Evolutionary conservation across 2,329 filamentous ascomycete species (phyloP), one percentile per base, ranked within the genome.

Genomic region (Colletotrichum spaethianum): DNA sequence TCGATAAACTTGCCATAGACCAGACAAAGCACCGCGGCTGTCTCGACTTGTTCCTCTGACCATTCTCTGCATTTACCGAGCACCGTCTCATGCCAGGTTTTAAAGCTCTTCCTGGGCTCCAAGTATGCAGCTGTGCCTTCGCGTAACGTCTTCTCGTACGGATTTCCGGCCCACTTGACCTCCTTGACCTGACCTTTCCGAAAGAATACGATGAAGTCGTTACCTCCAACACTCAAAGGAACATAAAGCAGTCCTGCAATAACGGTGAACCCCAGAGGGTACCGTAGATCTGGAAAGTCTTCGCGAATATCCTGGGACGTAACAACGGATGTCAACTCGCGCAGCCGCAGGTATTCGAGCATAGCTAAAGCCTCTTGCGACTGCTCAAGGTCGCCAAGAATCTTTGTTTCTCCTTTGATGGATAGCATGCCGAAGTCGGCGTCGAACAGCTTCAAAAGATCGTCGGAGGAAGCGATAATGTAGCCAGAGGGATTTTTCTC

Each of bases 1-100:
- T 97, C 93, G 76, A 97, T 97, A 79, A 98, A 98, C 80, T 91
- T 91, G 62, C 93, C 94, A 74, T 98, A 98, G 1, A 98, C 94
- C 11, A 97, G 84, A 77, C 94, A 97, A 3, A 98, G 85, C 0
- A 97, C 93, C 0, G 94, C 94, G 0, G 95, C 94, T 0, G 94
- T 97, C 81, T 98, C 95, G 3, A 97, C 88, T 78, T 98, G 94
- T 74, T 97, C 93, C 78, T 96, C 94, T 0, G 91, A 92, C 95
- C 95, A 98, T 75, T 97, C 94, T 28, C 93, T 90, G 75, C 93
- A 95, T 81, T 93, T 95, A 6, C 94, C 94, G 14, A 95, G 81
- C 0, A 97, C 91, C 0, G 89, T 94, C 81, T 98, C 95, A 38
- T 89, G 90, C 94, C 94, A 97, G 0, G 88, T 89, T 77, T 92